phyloP scores from a whole-genome alignment of 1,284 basidiomycete genomes.

The Laetiporus sulphureus region DNA sequence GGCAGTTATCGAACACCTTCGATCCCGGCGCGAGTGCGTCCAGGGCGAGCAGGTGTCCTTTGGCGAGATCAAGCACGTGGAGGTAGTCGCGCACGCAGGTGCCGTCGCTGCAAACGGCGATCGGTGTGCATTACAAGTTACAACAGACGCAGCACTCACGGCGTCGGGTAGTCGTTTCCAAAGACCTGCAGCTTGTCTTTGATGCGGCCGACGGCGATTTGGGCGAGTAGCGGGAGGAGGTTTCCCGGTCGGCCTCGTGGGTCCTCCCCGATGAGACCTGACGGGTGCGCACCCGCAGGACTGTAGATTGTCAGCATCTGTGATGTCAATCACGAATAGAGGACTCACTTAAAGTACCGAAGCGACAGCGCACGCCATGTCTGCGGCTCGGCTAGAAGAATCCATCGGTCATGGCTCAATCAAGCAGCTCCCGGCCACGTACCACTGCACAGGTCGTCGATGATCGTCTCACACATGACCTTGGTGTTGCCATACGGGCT shows the following conservation, averaged over 20 bases:
- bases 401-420: background rate
- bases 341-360: slow-evolving; percentile 92
- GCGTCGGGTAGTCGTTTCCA: slow-evolving; percentile 96
- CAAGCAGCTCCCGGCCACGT: too few relatives aligned
- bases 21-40: slow-evolving; percentile 74
- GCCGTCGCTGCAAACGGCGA: slow-evolving; percentile 59
- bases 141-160: slow-evolving; percentile 39
- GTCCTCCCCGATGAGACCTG: slow-evolving; percentile 94
- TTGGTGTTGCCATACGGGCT: slow-evolving; percentile 96
- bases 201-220: slow-evolving; percentile 92
- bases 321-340: slow-evolving; percentile 1
- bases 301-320: slow-evolving; percentile 33
- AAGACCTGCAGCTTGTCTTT: slow-evolving; percentile 87
- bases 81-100: slow-evolving; percentile 98
- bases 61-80: slow-evolving; percentile 93
- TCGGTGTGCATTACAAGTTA: background rate
- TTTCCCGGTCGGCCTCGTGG: slow-evolving; percentile 94
- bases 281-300: slow-evolving; percentile 95
- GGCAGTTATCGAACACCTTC: slow-evolving; percentile 45
- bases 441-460: slow-evolving; percentile 86
- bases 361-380: slow-evolving; percentile 79
- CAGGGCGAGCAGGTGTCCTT: slow-evolving; percentile 89
- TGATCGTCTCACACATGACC: slow-evolving; percentile 88
- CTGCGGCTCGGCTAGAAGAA: slow-evolving; percentile 52
- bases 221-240: slow-evolving; percentile 88